Evolutionary conservation across 768 basidiomycete species (phyloP).

Genomic region (Hortiboletus flavorubellus): DNA sequence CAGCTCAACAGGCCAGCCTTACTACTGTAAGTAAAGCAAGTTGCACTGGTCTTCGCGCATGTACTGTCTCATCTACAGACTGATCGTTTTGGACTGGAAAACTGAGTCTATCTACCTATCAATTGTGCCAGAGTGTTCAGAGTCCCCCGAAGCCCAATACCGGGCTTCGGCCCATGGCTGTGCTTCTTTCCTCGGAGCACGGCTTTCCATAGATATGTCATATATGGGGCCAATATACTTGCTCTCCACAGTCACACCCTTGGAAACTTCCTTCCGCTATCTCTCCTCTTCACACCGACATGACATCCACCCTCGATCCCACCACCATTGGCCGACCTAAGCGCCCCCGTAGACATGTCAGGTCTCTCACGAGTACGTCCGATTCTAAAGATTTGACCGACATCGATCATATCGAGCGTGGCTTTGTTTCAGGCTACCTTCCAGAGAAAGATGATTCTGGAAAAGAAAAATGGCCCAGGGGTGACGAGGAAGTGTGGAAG

Average conservation of each 20-base stretch:
- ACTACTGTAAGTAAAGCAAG: too few relatives aligned
- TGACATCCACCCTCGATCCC: constrained; percentile 68
- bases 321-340: constrained; percentile 58
- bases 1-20: too few relatives aligned
- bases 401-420: neutral
- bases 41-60: too few relatives aligned
- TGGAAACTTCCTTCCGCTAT: neutral
- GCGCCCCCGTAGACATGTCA: constrained; percentile 58
- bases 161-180: too few relatives aligned
- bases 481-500: constrained; percentile 76
- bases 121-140: too few relatives aligned
- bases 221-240: neutral
- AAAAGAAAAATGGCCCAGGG: constrained; percentile 82
- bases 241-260: neutral
- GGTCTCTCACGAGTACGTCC: constrained; percentile 58
- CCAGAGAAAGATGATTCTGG: constrained; percentile 75
- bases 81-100: too few relatives aligned
- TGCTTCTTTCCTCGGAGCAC: too few relatives aligned
- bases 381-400: neutral
- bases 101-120: too few relatives aligned
- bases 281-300: constrained; percentile 19
- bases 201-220: neutral
- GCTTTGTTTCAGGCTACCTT: constrained; percentile 57
- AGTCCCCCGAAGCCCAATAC: too few relatives aligned
- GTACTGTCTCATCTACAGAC: too few relatives aligned